A percentile compares a stretch with the other conserved stretches of the same genome.
These are phyloP conservation scores for Herpetospermum pedunculosum DNA, from an alignment of 306 rosid genomes.

Conservation along the genomic window DNA sequence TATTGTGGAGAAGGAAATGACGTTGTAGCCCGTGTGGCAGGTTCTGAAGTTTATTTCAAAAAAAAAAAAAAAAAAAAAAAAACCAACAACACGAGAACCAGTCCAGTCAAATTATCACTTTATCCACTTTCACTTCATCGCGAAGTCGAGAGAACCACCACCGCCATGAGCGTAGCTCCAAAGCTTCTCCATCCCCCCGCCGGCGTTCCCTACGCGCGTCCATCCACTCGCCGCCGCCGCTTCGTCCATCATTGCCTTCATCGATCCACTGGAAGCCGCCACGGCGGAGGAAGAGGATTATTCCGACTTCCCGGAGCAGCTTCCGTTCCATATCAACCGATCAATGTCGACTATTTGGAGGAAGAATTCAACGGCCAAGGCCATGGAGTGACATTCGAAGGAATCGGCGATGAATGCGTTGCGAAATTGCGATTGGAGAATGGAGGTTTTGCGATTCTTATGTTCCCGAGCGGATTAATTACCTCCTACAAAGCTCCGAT, in stretches of 20 bases:
- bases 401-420: slow-evolving; percentile 39
- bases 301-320: slow-evolving; percentile 36
- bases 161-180: neutral
- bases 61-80: neutral
- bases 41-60: too few relatives aligned
- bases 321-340: slow-evolving; percentile 56
- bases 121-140: neutral
- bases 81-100: neutral
- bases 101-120: neutral
- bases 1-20: too few relatives aligned
- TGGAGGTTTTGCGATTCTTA: slow-evolving; percentile 50
- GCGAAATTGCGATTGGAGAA: slow-evolving; percentile 59
- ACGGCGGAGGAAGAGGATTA: slow-evolving; percentile 14
- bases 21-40: too few relatives aligned
- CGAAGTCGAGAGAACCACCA: neutral
- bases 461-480: slow-evolving; percentile 72
- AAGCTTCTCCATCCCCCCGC: neutral
- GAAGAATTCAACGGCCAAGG: slow-evolving; percentile 45
- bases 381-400: slow-evolving; percentile 78
- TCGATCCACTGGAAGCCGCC: neutral
- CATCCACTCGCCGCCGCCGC: neutral
- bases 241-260: neutral
- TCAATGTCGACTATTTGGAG: slow-evolving; percentile 52
- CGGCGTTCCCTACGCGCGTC: neutral
- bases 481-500: slow-evolving; percentile 69